Base-by-base conservation (phyloP, 768 basidiomycete species). In the Tephrocybe sp. region DNA sequence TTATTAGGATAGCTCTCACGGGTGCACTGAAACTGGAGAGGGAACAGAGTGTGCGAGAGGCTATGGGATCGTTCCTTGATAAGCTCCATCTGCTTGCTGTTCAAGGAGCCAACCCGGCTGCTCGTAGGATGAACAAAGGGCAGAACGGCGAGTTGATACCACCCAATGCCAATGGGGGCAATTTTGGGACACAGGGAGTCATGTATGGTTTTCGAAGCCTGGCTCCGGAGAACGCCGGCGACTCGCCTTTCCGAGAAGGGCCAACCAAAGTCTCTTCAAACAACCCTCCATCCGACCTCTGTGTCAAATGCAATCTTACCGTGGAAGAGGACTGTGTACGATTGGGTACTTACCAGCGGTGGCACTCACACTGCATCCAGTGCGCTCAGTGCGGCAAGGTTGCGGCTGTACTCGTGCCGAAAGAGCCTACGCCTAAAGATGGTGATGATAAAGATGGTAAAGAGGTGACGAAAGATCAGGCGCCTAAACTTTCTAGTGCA, bases 321-420 rank as follows among this genome's bases (percentile, higher is more conserved):
- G 92, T 99, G 20, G 97, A 99, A 70, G 97, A 99, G 66, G 97
- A 98, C 58, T 98, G 97, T 62, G 90, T 93, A 39, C 81, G 97
- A 51, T 72, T 96, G 24, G 97, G 94, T 28, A 95, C 93, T n/a
- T 96, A 94, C 71, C 88, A 93, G 63, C 80, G 96, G 40, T 98
- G 97, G 97, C 97, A 99, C 69, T 90, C 93, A 1, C 79, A 89
- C 26, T 99, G 97, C 65, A 73, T 99, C n/a, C 84, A 88, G 52
- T 99, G 97, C 59, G 71, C 69, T 12, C 73, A 74, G 18, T 98
- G 96, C 62, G 89, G 91, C 8, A 90, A 86, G 65, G 75, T 75
- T 23, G 89, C 93, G 21, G 83, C 83, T 20, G 79, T 83, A 30
- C 81, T 80, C 4, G 62, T 75, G 8, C 70, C 75, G 15, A 84